These are phyloP conservation scores for Tolypocladium endophyticum DNA, from an alignment of 2,329 filamentous ascomycete species.

Conservation along the genomic window DNA sequence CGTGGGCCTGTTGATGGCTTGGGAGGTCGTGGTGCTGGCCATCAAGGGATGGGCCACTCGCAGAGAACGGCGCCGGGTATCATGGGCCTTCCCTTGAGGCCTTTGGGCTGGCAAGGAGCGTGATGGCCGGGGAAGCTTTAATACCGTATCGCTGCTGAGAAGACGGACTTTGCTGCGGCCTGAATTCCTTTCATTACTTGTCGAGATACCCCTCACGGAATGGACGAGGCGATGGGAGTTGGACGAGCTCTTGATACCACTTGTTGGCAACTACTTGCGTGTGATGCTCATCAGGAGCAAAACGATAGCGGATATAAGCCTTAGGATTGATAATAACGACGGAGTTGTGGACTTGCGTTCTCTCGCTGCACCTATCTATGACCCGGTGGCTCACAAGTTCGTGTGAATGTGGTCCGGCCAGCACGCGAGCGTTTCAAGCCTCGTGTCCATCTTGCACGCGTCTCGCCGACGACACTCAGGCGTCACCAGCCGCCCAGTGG, in stretches of 20 bases:
- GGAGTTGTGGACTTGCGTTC: too few species aligned
- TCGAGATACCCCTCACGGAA: not conserved
- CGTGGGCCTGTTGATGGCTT: conserved; percentile 76
- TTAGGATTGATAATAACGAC: not conserved
- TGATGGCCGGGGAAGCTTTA: not conserved
- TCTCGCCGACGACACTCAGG: not conserved
- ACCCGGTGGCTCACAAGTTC: not conserved
- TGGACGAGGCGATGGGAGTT: not conserved
- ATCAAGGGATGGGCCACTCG: conserved; percentile 77
- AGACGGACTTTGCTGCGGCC: not conserved
- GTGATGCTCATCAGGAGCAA: not conserved
- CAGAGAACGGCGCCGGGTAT: conserved; percentile 14
- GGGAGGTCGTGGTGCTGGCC: conserved; percentile 65
- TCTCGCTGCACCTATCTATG: not conserved
- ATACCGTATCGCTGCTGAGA: not conserved
- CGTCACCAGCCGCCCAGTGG: not conserved
- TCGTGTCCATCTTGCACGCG: not conserved
- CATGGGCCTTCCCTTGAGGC: not conserved
- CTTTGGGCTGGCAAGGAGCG: not conserved
- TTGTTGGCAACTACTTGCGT: not conserved
- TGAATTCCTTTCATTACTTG: not conserved
- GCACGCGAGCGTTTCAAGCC: not conserved
- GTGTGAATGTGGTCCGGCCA: not conserved
- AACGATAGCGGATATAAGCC: not conserved
- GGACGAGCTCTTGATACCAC: not conserved